These are phyloP conservation scores for Hirschfeldia incana DNA, from an alignment of 345 rosid genomes.

Conservation along the genomic window DNA sequence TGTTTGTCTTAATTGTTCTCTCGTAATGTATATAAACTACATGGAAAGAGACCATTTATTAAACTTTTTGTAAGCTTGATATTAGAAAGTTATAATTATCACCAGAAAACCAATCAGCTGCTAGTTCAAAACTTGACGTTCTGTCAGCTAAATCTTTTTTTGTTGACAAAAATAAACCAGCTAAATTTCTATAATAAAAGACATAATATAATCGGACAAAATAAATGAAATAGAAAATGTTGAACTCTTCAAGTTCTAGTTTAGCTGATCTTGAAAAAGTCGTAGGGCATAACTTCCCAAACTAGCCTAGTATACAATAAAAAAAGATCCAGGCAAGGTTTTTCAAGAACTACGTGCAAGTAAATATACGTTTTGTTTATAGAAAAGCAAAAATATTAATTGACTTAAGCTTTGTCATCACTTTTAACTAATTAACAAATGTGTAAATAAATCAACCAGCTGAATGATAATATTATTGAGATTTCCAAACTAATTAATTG, in stretches of 20 bases:
- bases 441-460: conserved; percentile 21
- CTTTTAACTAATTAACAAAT: conserved; percentile 9
- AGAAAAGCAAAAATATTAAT: background rate
- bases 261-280: background rate
- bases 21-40: background rate
- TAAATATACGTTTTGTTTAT: conserved; percentile 13
- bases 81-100: background rate
- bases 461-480: conserved; percentile 5
- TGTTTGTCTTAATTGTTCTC: background rate
- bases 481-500: conserved; percentile 2
- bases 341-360: conserved; percentile 25
- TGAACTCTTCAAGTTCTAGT: conserved; percentile 13
- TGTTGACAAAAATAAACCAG: no score
- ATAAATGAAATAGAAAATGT: background rate
- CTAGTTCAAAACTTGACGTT: background rate
- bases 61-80: background rate
- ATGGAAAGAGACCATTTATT: background rate
- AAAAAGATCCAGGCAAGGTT: background rate
- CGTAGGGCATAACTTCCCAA: conserved; percentile 6
- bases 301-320: conserved; percentile 16
- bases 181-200: background rate
- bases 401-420: conserved; percentile 12
- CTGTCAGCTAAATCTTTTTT: background rate
- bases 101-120: background rate
- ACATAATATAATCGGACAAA: background rate